phyloP scores from a whole-genome alignment of 108 stramenopile species.

The Skeletonema grethae region DNA sequence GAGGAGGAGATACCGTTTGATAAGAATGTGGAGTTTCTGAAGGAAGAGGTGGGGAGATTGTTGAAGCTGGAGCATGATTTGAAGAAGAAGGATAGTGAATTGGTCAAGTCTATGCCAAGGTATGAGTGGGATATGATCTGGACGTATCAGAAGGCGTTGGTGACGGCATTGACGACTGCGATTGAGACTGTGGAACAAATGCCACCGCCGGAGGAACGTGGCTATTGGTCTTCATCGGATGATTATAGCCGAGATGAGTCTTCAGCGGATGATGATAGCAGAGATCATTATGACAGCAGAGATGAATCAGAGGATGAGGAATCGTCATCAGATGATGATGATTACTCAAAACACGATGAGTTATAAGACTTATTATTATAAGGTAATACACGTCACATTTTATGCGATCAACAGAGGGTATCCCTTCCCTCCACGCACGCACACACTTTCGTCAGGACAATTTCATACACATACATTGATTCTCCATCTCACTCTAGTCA shows the following conservation, averaged over 20 bases:
- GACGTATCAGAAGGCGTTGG: conserved; percentile 34
- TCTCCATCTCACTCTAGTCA: not conserved
- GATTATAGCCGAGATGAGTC: not conserved
- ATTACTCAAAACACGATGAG: not conserved
- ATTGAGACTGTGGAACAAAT: conserved; percentile 21
- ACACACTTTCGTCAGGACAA: too few relatives aligned
- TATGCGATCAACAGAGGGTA: not conserved
- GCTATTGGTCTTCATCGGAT: not conserved
- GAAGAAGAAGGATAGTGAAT: conserved; percentile 21
- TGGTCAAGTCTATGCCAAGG: conserved; percentile 33
- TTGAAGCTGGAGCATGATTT: conserved; percentile 10
- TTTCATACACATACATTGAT: too few relatives aligned
- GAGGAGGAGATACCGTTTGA: conserved; percentile 28
- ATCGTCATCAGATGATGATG: not conserved
- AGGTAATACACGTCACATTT: not conserved
- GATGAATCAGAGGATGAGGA: not conserved
- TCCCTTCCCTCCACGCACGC: too few relatives aligned
- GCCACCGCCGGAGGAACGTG: not conserved
- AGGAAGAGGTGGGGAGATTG: conserved; percentile 19
- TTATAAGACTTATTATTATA: not conserved
- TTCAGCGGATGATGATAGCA: not conserved
- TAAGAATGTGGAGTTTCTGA: conserved; percentile 27
- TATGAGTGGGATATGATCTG: conserved; percentile 50
- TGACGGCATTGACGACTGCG: conserved; percentile 37
- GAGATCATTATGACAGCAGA: conserved; percentile 6